Evolutionary conservation across 495 filamentous ascomycete species (phyloP).

Genomic region (Aspergillus baeticus): DNA sequence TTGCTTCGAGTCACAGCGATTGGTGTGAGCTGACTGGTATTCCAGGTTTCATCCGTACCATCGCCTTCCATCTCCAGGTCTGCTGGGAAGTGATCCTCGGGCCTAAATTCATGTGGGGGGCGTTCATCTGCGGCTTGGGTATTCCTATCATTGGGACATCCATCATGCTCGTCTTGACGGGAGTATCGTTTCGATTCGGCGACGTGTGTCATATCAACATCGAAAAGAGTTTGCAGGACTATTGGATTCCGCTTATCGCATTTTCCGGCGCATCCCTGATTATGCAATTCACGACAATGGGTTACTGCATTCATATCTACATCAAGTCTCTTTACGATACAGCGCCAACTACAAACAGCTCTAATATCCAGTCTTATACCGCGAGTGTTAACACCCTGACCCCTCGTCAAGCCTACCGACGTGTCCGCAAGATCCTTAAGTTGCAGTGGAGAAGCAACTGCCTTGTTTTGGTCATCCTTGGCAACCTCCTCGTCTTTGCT

Average conservation of each 20-base stretch:
- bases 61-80: slow-evolving; percentile 95
- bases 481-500: slow-evolving; percentile 88
- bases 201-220: slow-evolving; percentile 91
- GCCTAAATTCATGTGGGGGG: slow-evolving; percentile 83
- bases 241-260: slow-evolving; percentile 86
- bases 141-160: slow-evolving; percentile 71
- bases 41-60: slow-evolving; percentile 76
- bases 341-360: slow-evolving; percentile 64
- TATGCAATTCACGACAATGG: slow-evolving; percentile 81
- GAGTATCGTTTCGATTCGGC: slow-evolving; percentile 92
- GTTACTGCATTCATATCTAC: slow-evolving; percentile 93
- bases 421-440: slow-evolving; percentile 80
- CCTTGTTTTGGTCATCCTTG: slow-evolving; percentile 82
- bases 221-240: slow-evolving; percentile 70
- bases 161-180: slow-evolving; percentile 77
- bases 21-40: slow-evolving; percentile 7
- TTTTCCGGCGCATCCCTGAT: slow-evolving; percentile 76
- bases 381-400: slow-evolving; percentile 79
- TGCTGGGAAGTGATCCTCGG: slow-evolving; percentile 95
- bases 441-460: slow-evolving; percentile 92
- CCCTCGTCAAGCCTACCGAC: slow-evolving; percentile 82
- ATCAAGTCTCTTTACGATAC: slow-evolving; percentile 75
- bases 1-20: not conserved
- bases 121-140: slow-evolving; percentile 79
- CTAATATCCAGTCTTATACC: slow-evolving; percentile 73